These are phyloP conservation scores for Teratosphaeriaceae sp. DNA, from an alignment of 2,329 filamentous ascomycete species.

Conservation along the genomic window DNA sequence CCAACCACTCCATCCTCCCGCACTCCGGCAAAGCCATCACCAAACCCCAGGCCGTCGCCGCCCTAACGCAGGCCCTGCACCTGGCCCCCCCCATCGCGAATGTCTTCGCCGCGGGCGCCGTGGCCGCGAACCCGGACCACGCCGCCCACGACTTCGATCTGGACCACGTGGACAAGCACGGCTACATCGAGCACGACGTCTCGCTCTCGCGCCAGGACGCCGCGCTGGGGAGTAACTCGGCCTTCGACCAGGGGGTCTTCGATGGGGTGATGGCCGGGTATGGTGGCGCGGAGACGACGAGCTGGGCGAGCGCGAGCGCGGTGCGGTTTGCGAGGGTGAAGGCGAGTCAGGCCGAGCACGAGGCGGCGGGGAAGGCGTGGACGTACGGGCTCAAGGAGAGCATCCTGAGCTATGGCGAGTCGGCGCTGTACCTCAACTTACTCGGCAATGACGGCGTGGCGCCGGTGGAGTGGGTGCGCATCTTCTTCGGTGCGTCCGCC, in stretches of 20 bases:
- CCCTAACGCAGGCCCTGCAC: conserved; percentile 19
- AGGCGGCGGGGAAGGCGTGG: conserved; percentile 17
- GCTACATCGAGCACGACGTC: conserved; percentile 34
- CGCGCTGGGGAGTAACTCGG: conserved; percentile 29
- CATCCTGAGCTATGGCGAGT: conserved; percentile 33
- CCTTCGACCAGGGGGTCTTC: conserved; percentile 29
- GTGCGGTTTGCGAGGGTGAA: conserved; percentile 27
- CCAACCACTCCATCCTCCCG: conserved; percentile 20
- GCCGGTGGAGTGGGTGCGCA: conserved; percentile 23
- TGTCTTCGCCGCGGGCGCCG: conserved; percentile 25
- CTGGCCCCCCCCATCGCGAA: conserved; percentile 7
- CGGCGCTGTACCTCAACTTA: conserved; percentile 29
- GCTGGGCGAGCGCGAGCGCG: conserved; percentile 22
- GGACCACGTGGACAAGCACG: conserved; percentile 24
- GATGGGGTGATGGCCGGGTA: conserved; percentile 15
- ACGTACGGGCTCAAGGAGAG: conserved; percentile 28
- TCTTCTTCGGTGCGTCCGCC: conserved; percentile 12
- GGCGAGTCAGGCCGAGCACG: conserved; percentile 22
- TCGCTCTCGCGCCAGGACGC: conserved; percentile 30
- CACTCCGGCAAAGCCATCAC: conserved; percentile 19
- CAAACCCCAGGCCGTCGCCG: conserved; percentile 18
- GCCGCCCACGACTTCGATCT: conserved; percentile 19
- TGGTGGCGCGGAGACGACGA: conserved; percentile 19
- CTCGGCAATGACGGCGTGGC: conserved; percentile 26
- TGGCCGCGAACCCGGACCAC: conserved; percentile 15